phyloP scores from a whole-genome alignment of 2,329 filamentous ascomycete species.

The Cladosporium halotolerans region DNA sequence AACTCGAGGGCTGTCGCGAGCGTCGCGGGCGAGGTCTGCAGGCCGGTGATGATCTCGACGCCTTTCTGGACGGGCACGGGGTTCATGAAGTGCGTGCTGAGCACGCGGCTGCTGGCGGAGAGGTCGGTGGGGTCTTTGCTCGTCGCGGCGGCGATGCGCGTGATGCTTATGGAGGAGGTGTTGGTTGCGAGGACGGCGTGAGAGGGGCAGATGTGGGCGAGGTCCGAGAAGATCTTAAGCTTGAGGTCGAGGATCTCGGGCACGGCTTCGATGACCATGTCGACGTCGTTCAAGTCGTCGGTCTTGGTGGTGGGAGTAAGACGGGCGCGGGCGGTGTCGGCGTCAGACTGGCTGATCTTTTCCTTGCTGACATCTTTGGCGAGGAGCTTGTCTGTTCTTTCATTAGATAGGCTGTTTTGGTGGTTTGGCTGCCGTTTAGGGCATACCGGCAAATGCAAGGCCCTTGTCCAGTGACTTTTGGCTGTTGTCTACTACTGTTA shows the following conservation, averaged over 20 bases:
- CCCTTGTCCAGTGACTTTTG: constrained; percentile 83
- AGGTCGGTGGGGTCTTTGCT: constrained; percentile 77
- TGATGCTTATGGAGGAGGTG: constrained; percentile 98
- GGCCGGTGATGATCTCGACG: constrained; percentile 91
- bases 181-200: constrained; percentile 94
- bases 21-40: constrained; percentile 82
- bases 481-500: constrained; percentile 78
- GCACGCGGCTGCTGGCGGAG: constrained; percentile 75
- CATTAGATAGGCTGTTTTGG: neutral
- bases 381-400: constrained; percentile 70
- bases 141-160: constrained; percentile 76
- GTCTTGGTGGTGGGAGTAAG: constrained; percentile 66
- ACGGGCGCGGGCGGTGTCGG: constrained; percentile 64
- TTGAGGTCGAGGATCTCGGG: constrained; percentile 78
- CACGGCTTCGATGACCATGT: constrained; percentile 97
- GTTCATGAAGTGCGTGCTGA: constrained; percentile 99
- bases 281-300: constrained; percentile 71
- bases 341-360: constrained; percentile 74
- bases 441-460: constrained; percentile 73
- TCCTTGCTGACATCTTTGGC: constrained; percentile 88
- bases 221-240: constrained; percentile 73
- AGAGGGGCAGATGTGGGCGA: constrained; percentile 73
- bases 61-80: constrained; percentile 94
- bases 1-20: constrained; percentile 77
- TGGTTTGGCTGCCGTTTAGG: neutral